Evolutionary conservation across 2,329 filamentous ascomycete species (phyloP).

Genomic region (Aspergillus luchuensis): DNA sequence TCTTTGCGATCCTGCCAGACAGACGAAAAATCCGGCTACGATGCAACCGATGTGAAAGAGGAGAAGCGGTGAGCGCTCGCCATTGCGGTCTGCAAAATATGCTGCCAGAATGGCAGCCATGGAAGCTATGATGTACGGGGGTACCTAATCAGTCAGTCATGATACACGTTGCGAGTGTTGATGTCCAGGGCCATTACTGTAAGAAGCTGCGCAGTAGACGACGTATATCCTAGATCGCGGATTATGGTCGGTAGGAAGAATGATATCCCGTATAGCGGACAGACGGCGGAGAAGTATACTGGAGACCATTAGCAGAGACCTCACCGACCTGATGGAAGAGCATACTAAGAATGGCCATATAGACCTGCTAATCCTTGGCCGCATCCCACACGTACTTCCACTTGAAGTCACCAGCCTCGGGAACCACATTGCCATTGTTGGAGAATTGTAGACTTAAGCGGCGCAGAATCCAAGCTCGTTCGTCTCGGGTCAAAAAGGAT

Average conservation of each 20-base stretch:
- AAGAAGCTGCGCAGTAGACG: slow-evolving; percentile 44
- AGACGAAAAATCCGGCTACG: slow-evolving; percentile 60
- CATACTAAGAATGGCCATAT: slow-evolving; percentile 42
- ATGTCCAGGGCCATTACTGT: slow-evolving; percentile 33
- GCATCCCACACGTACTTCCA: slow-evolving; percentile 44
- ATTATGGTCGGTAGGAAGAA: slow-evolving; percentile 47
- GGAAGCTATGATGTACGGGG: slow-evolving; percentile 40
- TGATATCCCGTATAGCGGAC: slow-evolving; percentile 46
- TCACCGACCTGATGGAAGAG: neutral
- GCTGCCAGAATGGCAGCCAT: slow-evolving; percentile 48
- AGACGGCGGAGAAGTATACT: slow-evolving; percentile 48
- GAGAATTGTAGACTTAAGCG: slow-evolving; percentile 40
- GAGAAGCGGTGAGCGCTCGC: slow-evolving; percentile 59
- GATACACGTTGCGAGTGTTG: neutral
- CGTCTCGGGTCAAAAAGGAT: slow-evolving; percentile 44
- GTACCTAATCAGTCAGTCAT: neutral
- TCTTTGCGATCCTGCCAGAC: slow-evolving; percentile 33
- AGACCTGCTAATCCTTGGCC: slow-evolving; percentile 47
- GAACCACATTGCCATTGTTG: slow-evolving; percentile 26
- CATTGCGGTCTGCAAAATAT: slow-evolving; percentile 59
- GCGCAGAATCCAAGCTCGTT: slow-evolving; percentile 42
- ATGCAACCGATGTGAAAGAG: slow-evolving; percentile 57
- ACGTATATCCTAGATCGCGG: slow-evolving; percentile 43
- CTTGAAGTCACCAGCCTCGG: slow-evolving; percentile 37
- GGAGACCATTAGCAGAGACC: neutral